phyloP scores from a whole-genome alignment of 345 rosid genomes.

The Nasturtium officinale region DNA sequence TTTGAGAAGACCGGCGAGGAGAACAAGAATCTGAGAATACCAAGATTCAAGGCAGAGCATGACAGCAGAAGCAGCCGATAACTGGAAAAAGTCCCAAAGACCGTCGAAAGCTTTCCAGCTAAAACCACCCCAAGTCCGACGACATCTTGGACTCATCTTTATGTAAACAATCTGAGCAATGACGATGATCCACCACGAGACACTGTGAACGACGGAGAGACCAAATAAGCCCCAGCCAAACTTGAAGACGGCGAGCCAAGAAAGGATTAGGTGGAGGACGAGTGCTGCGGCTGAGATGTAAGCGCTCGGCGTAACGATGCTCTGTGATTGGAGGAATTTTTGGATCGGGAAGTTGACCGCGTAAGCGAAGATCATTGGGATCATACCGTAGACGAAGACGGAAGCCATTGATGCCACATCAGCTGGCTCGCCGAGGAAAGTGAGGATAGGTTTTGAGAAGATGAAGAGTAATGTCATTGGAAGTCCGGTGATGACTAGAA shows the following conservation, averaged over 20 bases:
- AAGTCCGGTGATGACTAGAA: constrained; percentile 53
- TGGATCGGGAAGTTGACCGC: constrained; percentile 70
- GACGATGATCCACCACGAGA: constrained; percentile 68
- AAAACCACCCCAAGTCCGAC: constrained; percentile 58
- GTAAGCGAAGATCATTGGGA: constrained; percentile 71
- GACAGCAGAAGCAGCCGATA: constrained; percentile 66
- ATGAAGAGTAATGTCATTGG: constrained; percentile 56
- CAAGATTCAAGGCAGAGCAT: constrained; percentile 68
- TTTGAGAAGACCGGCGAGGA: constrained; percentile 64
- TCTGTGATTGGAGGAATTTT: constrained; percentile 64
- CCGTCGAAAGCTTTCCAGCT: constrained; percentile 58
- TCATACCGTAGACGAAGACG: constrained; percentile 60
- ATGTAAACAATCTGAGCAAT: constrained; percentile 59
- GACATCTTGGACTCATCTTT: constrained; percentile 49
- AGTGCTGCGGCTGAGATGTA: constrained; percentile 58
- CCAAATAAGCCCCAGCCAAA: constrained; percentile 55
- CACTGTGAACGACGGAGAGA: constrained; percentile 49
- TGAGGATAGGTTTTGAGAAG: constrained; percentile 55
- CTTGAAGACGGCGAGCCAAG: constrained; percentile 56
- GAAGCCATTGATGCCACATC: constrained; percentile 63
- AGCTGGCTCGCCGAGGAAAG: constrained; percentile 57
- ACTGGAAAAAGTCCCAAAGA: constrained; percentile 52
- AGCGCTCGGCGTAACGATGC: constrained; percentile 69
- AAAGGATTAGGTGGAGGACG: constrained; percentile 49
- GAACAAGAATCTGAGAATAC: constrained; percentile 61